Conservation (phyloP, 257 asterid genomes). For the Solanum appendiculatum region DNA sequence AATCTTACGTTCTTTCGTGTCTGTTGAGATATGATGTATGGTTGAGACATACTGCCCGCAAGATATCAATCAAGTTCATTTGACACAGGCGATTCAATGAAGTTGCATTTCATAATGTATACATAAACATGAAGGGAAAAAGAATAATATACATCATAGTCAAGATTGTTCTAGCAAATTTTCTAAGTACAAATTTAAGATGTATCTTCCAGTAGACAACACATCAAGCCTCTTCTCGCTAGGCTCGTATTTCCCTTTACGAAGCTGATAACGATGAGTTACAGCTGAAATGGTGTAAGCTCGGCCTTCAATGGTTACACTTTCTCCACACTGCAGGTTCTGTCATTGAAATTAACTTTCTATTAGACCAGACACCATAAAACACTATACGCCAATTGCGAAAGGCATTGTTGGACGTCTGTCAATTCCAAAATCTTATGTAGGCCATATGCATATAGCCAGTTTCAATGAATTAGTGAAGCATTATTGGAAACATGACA, state of each 20-base stretch:
- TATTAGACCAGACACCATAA: not conserved
- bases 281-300: conserved; percentile 80
- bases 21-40: not conserved
- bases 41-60: not conserved
- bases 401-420: not conserved
- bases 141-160: not conserved
- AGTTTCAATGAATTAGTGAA: conserved; percentile 4
- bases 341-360: conserved; percentile 11
- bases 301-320: conserved; percentile 78
- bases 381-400: not conserved
- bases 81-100: not conserved
- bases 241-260: conserved; percentile 91
- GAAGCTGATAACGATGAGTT: conserved; percentile 86
- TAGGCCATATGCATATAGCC: not conserved
- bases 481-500: not conserved
- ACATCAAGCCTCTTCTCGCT: conserved; percentile 90
- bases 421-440: not conserved
- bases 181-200: conserved; percentile 72
- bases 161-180: conserved; percentile 68
- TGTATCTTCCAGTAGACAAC: conserved; percentile 79
- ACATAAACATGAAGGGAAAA: not conserved
- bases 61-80: not conserved
- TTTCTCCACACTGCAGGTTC: conserved; percentile 89
- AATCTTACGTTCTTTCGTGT: not conserved
- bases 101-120: not conserved